phyloP scores from a whole-genome alignment of 1,284 basidiomycete genomes.

The Cryptococcus sp. region DNA sequence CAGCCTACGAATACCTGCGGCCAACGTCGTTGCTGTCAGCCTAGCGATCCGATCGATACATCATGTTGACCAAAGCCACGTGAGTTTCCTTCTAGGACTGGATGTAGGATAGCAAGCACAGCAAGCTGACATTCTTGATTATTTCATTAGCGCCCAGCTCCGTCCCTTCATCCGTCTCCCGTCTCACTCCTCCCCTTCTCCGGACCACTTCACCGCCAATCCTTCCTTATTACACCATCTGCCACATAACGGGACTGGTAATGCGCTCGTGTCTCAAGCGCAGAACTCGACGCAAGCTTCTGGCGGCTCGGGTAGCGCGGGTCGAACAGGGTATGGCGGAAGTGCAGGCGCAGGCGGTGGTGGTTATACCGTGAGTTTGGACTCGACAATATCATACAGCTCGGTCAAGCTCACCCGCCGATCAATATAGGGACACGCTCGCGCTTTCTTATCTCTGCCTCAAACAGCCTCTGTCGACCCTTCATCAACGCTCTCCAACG shows the following conservation, averaged over 20 bases:
- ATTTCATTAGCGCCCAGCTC: constrained; percentile 45
- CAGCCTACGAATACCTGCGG: too few species aligned
- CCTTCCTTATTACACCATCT: constrained; percentile 51
- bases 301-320: constrained; percentile 35
- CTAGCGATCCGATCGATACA: constrained; percentile 5
- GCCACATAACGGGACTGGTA: constrained; percentile 30
- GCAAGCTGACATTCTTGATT: neutral
- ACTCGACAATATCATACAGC: too few species aligned
- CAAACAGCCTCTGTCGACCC: constrained; percentile 36
- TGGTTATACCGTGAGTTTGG: constrained; percentile 45
- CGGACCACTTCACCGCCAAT: constrained; percentile 53
- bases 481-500: constrained; percentile 20
- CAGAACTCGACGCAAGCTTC: constrained; percentile 31
- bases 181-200: constrained; percentile 22
- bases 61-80: constrained; percentile 50
- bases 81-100: constrained; percentile 21
- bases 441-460: constrained; percentile 45
- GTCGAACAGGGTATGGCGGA: constrained; percentile 42
- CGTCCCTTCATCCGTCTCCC: constrained; percentile 49
- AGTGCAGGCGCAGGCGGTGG: constrained; percentile 34
- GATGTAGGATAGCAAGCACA: neutral
- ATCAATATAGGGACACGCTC: constrained; percentile 39
- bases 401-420: neutral
- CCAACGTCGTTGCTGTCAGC: too few species aligned
- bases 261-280: constrained; percentile 20